phyloP scores from a whole-genome alignment of 2,329 filamentous ascomycete species.

The Orbilia brochopaga region DNA sequence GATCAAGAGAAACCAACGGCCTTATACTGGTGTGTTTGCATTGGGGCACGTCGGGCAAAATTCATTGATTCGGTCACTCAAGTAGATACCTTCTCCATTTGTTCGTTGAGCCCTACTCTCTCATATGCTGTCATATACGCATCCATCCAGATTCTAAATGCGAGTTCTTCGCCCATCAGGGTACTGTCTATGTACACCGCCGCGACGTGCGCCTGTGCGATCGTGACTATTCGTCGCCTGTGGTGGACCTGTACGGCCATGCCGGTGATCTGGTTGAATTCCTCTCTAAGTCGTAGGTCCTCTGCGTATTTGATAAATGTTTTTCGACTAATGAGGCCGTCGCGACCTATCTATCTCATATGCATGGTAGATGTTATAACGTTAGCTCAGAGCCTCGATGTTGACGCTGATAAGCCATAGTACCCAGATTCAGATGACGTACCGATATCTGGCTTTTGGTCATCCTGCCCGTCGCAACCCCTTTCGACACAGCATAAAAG shows the following conservation, averaged over 20 bases:
- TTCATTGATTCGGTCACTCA: no score
- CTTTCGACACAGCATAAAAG: background rate
- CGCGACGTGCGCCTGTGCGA: background rate
- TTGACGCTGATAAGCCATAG: no score
- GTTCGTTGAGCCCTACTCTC: no score
- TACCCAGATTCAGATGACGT: background rate
- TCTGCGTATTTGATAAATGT: background rate
- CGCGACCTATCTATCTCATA: background rate
- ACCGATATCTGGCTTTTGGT: conserved; percentile 2
- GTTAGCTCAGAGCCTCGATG: background rate
- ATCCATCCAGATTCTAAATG: background rate
- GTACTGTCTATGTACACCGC: background rate
- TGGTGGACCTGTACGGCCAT: background rate
- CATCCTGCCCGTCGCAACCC: background rate
- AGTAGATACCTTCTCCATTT: no score
- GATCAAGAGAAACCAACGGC: no score
- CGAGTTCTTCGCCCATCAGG: background rate
- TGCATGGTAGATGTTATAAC: background rate
- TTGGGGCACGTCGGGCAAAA: no score
- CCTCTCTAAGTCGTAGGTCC: background rate
- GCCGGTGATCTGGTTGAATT: background rate
- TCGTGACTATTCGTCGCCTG: background rate
- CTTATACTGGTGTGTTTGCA: no score
- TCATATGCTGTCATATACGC: background rate
- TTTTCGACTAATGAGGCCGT: background rate